Percentiles rank a stretch among this genome's conserved stretches.
These are phyloP conservation scores for Leptodontidium sp. DNA, from an alignment of 2,329 filamentous ascomycete genomes.

Conservation along the genomic window DNA sequence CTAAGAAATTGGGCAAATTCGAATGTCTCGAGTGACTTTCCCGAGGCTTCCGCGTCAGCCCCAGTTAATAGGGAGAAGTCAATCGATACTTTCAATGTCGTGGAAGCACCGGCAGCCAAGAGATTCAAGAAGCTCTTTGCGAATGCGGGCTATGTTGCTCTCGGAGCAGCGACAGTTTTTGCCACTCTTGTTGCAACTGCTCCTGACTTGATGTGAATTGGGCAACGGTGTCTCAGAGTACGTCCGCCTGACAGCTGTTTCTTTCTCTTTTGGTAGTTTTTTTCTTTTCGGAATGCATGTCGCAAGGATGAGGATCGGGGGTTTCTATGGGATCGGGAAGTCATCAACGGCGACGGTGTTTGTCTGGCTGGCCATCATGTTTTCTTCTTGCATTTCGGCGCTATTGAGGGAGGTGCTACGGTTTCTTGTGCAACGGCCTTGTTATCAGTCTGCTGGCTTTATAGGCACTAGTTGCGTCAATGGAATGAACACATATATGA, in stretches of 20 bases:
- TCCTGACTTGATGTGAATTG: conserved; percentile 44
- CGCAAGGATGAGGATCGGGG: conserved; percentile 25
- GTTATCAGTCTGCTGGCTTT: conserved; percentile 23
- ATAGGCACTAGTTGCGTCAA: conserved; percentile 35
- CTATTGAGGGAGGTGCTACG: conserved; percentile 32
- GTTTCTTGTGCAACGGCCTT: conserved; percentile 32
- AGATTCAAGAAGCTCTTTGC: conserved; percentile 42
- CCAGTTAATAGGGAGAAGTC: neutral
- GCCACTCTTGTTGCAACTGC: conserved; percentile 50
- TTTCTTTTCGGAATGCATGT: conserved; percentile 13
- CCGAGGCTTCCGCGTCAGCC: neutral
- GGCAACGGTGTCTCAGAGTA: conserved; percentile 9
- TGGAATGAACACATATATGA: conserved; percentile 25
- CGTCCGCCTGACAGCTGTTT: conserved; percentile 15
- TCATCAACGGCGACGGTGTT: conserved; percentile 19
- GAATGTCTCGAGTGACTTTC: conserved; percentile 11
- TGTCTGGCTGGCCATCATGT: conserved; percentile 26
- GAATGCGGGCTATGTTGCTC: conserved; percentile 45
- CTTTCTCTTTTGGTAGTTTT: conserved; percentile 11
- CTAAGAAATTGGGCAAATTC: conserved; percentile 38
- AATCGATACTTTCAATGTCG: neutral
- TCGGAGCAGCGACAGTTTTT: conserved; percentile 50
- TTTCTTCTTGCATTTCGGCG: conserved; percentile 37
- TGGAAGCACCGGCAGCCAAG: conserved; percentile 41
- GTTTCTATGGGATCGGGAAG: conserved; percentile 26